phyloP scores from a whole-genome alignment of 2,329 filamentous ascomycete genomes.

The Cadophora malorum region DNA sequence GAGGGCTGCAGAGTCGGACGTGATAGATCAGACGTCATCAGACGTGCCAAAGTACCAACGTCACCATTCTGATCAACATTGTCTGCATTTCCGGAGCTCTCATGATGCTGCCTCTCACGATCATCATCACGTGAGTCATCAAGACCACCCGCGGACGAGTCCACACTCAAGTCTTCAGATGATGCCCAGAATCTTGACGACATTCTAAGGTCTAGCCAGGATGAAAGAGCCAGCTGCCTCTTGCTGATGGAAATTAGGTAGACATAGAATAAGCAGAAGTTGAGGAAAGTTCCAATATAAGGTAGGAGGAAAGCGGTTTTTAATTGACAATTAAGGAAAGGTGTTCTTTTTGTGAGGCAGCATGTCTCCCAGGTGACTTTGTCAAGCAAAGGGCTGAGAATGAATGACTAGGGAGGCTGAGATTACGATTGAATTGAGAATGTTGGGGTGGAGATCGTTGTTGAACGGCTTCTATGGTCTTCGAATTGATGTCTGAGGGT shows the following conservation, averaged over 20 bases:
- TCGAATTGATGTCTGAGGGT: neutral
- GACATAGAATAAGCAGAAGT: conserved; percentile 13
- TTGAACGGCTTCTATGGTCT: conserved; percentile 1
- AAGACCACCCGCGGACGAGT: conserved; percentile 24
- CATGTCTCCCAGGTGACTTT: conserved; percentile 18
- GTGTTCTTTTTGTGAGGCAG: conserved; percentile 19
- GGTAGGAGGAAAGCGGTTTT: neutral
- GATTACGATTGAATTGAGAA: conserved; percentile 1
- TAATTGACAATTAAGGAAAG: neutral
- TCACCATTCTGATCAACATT: neutral
- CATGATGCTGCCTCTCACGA: neutral
- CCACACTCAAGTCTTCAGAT: conserved; percentile 31
- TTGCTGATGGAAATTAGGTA: neutral
- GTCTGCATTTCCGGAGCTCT: conserved; percentile 3
- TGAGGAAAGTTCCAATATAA: neutral
- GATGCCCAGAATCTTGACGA: conserved; percentile 32
- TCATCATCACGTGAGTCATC: conserved; percentile 24
- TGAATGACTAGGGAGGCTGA: conserved; percentile 10
- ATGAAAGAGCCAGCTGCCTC: neutral
- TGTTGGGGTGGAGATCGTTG: neutral
- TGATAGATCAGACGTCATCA: conserved; percentile 25
- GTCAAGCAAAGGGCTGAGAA: conserved; percentile 38
- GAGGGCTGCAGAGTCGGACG: conserved; percentile 32
- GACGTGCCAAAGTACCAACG: conserved; percentile 24
- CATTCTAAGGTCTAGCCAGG: conserved; percentile 24